Evolutionary conservation across 441 rosid genomes (phyloP), one percentile per base, ranked within the genome.

Genomic region (Gossypium laxum): DNA sequence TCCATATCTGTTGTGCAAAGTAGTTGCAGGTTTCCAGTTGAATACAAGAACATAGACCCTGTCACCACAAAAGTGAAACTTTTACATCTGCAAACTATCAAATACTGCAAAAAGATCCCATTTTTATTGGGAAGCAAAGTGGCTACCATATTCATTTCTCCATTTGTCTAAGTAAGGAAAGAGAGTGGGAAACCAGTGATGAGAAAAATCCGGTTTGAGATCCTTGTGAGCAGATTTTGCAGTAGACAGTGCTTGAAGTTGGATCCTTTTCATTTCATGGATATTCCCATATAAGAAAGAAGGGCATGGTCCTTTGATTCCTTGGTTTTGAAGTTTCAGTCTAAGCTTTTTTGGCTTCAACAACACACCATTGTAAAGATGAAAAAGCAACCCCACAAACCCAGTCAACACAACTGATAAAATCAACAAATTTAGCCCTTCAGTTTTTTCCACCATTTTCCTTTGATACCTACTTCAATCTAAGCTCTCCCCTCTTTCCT

Each of bases 281-380:
- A 86, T 77, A 76, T 84, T 84, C 2, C 87, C 89, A 12, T 58
- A 28, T 0, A 81, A 60, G 54, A 82, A 65, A 43, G 77, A 74
- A 74, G 87, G 78, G 24, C 77, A 56, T 10, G 89, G 89, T 0
- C 87, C 87, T 61, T n/a, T 70, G 54, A 84, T 59, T 0, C 89
- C 89, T 75, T 82, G 86, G 63, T 66, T 62, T 41, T n/a, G 43
- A 21, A 86, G 82, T 69, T 8, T 72, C 30, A 74, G 61, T 52
- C 76, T 67, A 3, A 80, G 51, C 61, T 47, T 62, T 57, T 22
- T 38, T 2, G 84, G 84, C 67, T 72, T 78, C 72, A 54, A 38
- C 47, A 72, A 5, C 61, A 80, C 54, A 38, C 47, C 24, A n/a
- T 22, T 22, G 69, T 63, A 82, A 1, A 71, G 12, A 41, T 74